Evolutionary conservation across 805 yeast species (phyloP).

Genomic region (Candida xiaguanensis): DNA sequence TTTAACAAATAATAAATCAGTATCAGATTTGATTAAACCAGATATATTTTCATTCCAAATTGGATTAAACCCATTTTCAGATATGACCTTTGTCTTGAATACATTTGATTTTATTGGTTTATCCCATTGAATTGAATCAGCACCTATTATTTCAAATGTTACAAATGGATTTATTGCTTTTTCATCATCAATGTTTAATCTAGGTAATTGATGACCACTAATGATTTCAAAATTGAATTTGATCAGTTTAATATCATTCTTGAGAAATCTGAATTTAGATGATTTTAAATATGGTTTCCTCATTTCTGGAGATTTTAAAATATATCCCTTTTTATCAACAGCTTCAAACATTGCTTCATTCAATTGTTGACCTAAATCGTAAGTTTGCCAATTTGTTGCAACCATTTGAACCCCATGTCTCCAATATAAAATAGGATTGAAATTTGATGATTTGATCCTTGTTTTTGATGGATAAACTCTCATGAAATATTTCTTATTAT

Average conservation of each 20-base stretch:
- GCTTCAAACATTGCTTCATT: constrained; percentile 77
- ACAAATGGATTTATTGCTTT: constrained; percentile 57
- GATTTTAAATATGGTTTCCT: constrained; percentile 30
- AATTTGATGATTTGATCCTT: constrained; percentile 75
- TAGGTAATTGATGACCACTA: constrained; percentile 85
- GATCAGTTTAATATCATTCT: constrained; percentile 3
- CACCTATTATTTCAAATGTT: constrained; percentile 56
- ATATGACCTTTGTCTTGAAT: constrained; percentile 29
- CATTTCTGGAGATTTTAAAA: constrained; percentile 62
- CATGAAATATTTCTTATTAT: constrained; percentile 71
- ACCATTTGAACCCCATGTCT: constrained; percentile 86
- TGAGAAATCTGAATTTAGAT: constrained; percentile 10
- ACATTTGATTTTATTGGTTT: constrained; percentile 13
- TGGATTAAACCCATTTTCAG: constrained; percentile 84
- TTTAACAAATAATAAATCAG: constrained; percentile 54
- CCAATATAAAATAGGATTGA: constrained; percentile 80
- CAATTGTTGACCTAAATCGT: constrained; percentile 83
- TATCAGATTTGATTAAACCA: constrained; percentile 37
- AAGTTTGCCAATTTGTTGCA: constrained; percentile 95
- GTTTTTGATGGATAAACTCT: constrained; percentile 84
- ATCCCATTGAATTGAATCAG: constrained; percentile 23
- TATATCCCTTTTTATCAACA: constrained; percentile 65
- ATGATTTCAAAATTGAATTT: constrained; percentile 41
- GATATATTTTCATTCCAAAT: constrained; percentile 61
- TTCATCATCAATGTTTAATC: constrained; percentile 51